Evolutionary conservation across 2,329 filamentous ascomycete species (phyloP).

Genomic region (Pseudogymnoascus sp.): DNA sequence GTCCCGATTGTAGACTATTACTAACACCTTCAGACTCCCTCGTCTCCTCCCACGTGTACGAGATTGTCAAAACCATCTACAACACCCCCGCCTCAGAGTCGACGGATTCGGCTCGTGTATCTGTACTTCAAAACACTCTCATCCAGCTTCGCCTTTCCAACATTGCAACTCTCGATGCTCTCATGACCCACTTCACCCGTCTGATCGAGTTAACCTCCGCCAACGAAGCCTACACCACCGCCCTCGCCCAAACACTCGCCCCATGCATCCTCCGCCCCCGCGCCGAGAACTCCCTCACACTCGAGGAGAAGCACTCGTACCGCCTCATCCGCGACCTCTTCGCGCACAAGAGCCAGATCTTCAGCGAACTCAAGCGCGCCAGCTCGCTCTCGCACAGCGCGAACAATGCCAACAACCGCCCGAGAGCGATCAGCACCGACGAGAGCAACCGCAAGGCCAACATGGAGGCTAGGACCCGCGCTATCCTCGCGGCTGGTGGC

Average conservation of each 20-base stretch:
- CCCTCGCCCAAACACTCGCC: slow-evolving; percentile 67
- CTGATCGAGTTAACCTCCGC: slow-evolving; percentile 95
- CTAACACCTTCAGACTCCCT: slow-evolving; percentile 65
- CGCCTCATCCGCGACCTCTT: slow-evolving; percentile 88
- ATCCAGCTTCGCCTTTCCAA: slow-evolving; percentile 92
- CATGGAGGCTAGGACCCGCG: slow-evolving; percentile 86
- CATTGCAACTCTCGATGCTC: slow-evolving; percentile 95
- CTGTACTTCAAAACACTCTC: slow-evolving; percentile 90
- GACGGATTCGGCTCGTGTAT: slow-evolving; percentile 70
- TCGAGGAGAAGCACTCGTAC: slow-evolving; percentile 91
- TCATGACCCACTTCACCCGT: slow-evolving; percentile 96
- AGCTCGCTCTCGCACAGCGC: slow-evolving; percentile 61
- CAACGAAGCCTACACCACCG: slow-evolving; percentile 73
- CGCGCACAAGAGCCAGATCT: slow-evolving; percentile 88
- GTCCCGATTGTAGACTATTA: slow-evolving; percentile 23
- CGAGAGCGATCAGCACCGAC: slow-evolving; percentile 85
- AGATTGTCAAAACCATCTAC: slow-evolving; percentile 97
- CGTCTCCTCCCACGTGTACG: slow-evolving; percentile 95
- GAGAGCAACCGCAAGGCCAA: slow-evolving; percentile 90
- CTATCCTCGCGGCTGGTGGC: slow-evolving; percentile 52
- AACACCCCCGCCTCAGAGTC: slow-evolving; percentile 69
- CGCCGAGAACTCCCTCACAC: slow-evolving; percentile 78
- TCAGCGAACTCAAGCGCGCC: slow-evolving; percentile 89
- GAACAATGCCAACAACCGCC: slow-evolving; percentile 50
- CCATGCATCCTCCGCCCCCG: slow-evolving; percentile 85